Base-by-base conservation (phyloP, 2,329 filamentous ascomycete species). In the Rosellinia necatrix region DNA sequence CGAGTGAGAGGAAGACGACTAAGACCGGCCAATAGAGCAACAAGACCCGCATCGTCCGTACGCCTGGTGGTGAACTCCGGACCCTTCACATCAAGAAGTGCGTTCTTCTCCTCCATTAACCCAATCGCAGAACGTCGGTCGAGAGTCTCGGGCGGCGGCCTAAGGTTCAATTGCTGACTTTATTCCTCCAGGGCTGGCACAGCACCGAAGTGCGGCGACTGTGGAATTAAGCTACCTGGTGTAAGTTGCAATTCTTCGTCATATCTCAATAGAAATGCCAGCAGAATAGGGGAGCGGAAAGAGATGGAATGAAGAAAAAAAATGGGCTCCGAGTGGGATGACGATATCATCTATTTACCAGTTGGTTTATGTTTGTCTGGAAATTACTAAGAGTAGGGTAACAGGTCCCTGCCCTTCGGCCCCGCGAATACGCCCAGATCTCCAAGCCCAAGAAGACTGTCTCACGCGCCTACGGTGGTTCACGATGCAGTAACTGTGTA, bases 361-460 rank as follows among this genome's bases (percentile, higher is more conserved):
- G 6, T 13, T 6, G 13, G 15, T 2, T 42, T 40, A 12, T n/a
- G 1, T 21, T 34, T 40, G 25, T 17, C 8, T 15, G 19, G 32
- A 22, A 41, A 48, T 40, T 12, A 34, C 49, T 61, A 24, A 63
- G 48, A 40, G n/a, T 22, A 15, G 29, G 8, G 46, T 38, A 17
- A 70, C 66, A 96, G 92, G 81, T 96, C 74, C 96, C 94, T 72
- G 94, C 96, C 72, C 93, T 99, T 76, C 92, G 94, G 76, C 94
- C 94, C 75, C 92, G 92, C 83, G 91, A 99, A 85, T 99, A 99
- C 83, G 83, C 94, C 72, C 88, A 89, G 77, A 89, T 99, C 82
- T 97, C 92, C 75, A 92, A 93, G 81, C 93, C 96, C 77, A 92
- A 97, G 88, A 99, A 99, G 91, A 96, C 91, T 73, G 94, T 99